Evolutionary conservation across 345 rosid species (phyloP).

Genomic region (Citrus maxima): DNA sequence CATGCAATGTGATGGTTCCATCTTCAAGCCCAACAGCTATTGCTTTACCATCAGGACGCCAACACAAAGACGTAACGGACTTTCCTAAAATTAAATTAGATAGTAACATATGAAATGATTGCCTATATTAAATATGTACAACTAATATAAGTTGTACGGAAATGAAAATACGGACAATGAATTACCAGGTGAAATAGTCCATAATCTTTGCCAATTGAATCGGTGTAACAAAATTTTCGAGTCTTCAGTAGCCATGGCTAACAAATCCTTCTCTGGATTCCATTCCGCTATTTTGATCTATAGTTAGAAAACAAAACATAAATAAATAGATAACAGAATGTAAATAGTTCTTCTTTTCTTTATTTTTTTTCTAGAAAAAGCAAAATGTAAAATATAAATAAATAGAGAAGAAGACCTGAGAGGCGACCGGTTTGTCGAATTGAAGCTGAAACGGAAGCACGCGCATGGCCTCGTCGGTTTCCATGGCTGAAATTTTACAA

Average conservation of each 20-base stretch:
- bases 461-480: slow-evolving; percentile 54
- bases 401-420: slow-evolving; percentile 45
- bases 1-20: slow-evolving; percentile 73
- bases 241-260: slow-evolving; percentile 82
- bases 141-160: not conserved
- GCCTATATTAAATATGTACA: not conserved
- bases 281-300: slow-evolving; percentile 73
- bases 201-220: slow-evolving; percentile 90
- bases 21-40: slow-evolving; percentile 86
- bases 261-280: slow-evolving; percentile 85
- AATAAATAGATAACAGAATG: not conserved
- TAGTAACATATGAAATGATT: not conserved
- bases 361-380: not conserved
- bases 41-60: slow-evolving; percentile 92
- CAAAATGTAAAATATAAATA: not conserved
- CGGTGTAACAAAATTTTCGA: slow-evolving; percentile 73
- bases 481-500: slow-evolving; percentile 41
- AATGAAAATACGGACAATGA: not conserved
- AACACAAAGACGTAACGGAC: slow-evolving; percentile 63
- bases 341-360: not conserved
- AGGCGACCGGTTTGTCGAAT: slow-evolving; percentile 74
- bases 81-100: slow-evolving; percentile 38
- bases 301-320: not conserved
- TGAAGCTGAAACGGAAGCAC: slow-evolving; percentile 80
- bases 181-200: slow-evolving; percentile 74